A percentile compares a stretch with the other conserved stretches of the same genome.
Conservation (phyloP, 805 yeast genomes). For the Zygotorulaspora danielsina region DNA sequence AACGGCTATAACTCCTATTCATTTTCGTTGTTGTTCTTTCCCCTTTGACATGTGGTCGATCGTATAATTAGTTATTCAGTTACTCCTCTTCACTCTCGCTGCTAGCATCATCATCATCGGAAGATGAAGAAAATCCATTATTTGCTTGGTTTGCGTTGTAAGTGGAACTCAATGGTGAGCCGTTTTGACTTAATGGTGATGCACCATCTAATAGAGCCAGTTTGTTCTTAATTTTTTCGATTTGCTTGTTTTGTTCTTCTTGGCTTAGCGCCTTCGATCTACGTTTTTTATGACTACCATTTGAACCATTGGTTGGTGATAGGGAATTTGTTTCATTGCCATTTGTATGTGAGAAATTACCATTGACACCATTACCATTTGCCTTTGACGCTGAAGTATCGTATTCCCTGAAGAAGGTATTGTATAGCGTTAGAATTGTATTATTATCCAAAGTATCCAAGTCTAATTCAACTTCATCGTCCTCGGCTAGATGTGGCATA, state of each 20-base stretch:
- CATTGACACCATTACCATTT: constrained; percentile 20
- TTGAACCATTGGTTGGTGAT: constrained; percentile 28
- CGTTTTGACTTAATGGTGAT: constrained; percentile 41
- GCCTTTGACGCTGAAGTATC: constrained; percentile 23
- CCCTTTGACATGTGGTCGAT: neutral
- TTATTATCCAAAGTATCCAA: constrained; percentile 86
- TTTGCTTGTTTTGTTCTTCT: constrained; percentile 62
- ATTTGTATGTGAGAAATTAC: constrained; percentile 5
- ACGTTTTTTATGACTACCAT: constrained; percentile 34
- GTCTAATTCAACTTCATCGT: constrained; percentile 94
- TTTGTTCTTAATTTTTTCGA: constrained; percentile 67
- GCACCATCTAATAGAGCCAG: constrained; percentile 66
- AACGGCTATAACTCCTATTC: neutral
- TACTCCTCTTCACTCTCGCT: constrained; percentile 74
- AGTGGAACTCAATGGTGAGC: constrained; percentile 37
- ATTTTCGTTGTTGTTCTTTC: neutral
- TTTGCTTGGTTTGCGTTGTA: constrained; percentile 13
- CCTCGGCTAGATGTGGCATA: constrained; percentile 53
- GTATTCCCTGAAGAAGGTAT: constrained; percentile 62
- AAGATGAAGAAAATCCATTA: constrained; percentile 20
- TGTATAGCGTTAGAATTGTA: constrained; percentile 78
- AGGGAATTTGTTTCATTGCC: constrained; percentile 20
- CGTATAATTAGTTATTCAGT: too few species aligned
- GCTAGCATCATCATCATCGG: constrained; percentile 51
- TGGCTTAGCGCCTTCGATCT: constrained; percentile 57